Conservation (phyloP, 1,139 yeast species). For the Hemisphaericaspora lyxosophila region DNA sequence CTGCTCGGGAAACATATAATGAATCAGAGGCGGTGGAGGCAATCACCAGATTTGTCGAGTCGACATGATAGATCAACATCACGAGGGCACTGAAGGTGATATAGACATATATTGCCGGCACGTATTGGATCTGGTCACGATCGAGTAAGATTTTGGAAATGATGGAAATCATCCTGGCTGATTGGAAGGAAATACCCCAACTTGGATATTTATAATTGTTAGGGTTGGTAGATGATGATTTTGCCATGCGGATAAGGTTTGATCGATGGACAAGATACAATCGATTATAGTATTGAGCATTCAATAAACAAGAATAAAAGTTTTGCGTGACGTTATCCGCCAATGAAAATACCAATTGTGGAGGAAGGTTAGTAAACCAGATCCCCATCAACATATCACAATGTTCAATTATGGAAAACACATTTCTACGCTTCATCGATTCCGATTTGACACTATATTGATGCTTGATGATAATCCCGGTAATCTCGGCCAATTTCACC, state of each 20-base stretch:
- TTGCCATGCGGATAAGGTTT: constrained; percentile 56
- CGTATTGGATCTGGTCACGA: constrained; percentile 50
- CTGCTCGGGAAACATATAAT: constrained; percentile 50
- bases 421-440: constrained; percentile 45
- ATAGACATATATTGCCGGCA: constrained; percentile 59
- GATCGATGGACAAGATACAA: constrained; percentile 72
- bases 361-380: constrained; percentile 73
- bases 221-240: constrained; percentile 42
- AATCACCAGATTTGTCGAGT: constrained; percentile 56
- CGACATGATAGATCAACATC: constrained; percentile 74
- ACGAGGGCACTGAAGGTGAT: constrained; percentile 67
- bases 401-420: constrained; percentile 60
- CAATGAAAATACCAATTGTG: constrained; percentile 61
- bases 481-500: constrained; percentile 70
- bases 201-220: constrained; percentile 65
- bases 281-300: constrained; percentile 72
- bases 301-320: constrained; percentile 60
- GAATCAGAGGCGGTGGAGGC: constrained; percentile 63
- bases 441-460: constrained; percentile 75
- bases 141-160: constrained; percentile 60
- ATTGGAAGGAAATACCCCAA: constrained; percentile 84
- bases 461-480: constrained; percentile 69
- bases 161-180: constrained; percentile 76
- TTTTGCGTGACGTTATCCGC: constrained; percentile 53
- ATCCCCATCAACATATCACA: constrained; percentile 81